Conservation (phyloP, 2,329 filamentous ascomycete species). For the Monilinia fructigena region DNA sequence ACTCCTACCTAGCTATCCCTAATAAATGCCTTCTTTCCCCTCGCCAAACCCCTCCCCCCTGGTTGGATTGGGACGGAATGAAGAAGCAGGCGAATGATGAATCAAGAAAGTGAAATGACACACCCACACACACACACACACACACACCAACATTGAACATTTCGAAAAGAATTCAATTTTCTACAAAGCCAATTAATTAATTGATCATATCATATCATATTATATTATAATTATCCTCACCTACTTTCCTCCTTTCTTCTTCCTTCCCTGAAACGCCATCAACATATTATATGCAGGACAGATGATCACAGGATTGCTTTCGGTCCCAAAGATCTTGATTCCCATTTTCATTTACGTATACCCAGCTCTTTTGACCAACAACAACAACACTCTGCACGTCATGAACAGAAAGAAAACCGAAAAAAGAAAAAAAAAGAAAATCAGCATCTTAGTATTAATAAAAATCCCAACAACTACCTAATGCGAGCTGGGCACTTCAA, state of each 20-base stretch:
- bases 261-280: neutral
- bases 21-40: no score
- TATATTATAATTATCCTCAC: no score
- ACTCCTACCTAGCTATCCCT: neutral
- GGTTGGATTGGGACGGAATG: conserved; percentile 14
- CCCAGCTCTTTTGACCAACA: conserved; percentile 4
- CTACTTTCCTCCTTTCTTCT: neutral
- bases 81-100: conserved; percentile 3
- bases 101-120: neutral
- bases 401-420: neutral
- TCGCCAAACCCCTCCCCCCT: neutral
- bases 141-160: conserved; percentile 11
- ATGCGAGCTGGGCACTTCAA: no score
- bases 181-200: neutral
- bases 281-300: neutral
- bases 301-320: conserved; percentile 22
- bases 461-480: neutral
- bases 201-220: no score
- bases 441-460: neutral
- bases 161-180: neutral
- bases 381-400: neutral
- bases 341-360: neutral
- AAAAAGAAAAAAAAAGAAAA: no score
- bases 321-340: conserved; percentile 18
- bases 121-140: no score